These are phyloP conservation scores for Barnettozyma wickerhamii DNA, from an alignment of 805 yeast genomes.

Conservation along the genomic window DNA sequence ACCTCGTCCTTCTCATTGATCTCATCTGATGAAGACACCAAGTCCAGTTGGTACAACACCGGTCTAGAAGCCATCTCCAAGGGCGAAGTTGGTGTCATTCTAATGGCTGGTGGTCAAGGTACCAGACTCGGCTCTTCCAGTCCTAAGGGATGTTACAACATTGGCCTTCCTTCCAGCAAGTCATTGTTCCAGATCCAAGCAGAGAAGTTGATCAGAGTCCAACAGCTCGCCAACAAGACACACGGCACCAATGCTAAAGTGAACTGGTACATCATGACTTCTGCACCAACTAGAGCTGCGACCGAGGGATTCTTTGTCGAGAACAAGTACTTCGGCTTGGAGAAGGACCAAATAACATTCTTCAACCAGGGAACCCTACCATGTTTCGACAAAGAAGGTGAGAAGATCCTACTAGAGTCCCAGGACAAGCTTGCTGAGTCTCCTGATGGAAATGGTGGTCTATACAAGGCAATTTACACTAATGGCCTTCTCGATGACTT, in stretches of 20 bases:
- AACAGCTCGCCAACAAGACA: constrained; percentile 43
- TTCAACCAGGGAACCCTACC: constrained; percentile 97
- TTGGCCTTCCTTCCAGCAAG: constrained; percentile 78
- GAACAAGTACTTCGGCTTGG: constrained; percentile 69
- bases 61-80: constrained; percentile 69
- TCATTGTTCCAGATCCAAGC: constrained; percentile 91
- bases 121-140: constrained; percentile 83
- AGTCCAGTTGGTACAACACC: constrained; percentile 21
- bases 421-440: constrained; percentile 63
- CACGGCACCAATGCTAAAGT: constrained; percentile 34
- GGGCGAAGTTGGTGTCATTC: constrained; percentile 79
- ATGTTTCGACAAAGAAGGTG: constrained; percentile 70
- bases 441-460: constrained; percentile 98
- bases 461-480: constrained; percentile 74
- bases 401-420: constrained; percentile 59
- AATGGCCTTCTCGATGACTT: constrained; percentile 69
- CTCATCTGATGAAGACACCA: constrained; percentile 24
- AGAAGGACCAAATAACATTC: constrained; percentile 55
- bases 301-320: constrained; percentile 69
- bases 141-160: constrained; percentile 94
- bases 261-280: constrained; percentile 94
- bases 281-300: constrained; percentile 73
- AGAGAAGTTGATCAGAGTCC: constrained; percentile 68
- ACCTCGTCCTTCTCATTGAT: constrained; percentile 46
- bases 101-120: constrained; percentile 99